Conservation (phyloP, 1,284 basidiomycete species). For the Stereum hirsutum region DNA sequence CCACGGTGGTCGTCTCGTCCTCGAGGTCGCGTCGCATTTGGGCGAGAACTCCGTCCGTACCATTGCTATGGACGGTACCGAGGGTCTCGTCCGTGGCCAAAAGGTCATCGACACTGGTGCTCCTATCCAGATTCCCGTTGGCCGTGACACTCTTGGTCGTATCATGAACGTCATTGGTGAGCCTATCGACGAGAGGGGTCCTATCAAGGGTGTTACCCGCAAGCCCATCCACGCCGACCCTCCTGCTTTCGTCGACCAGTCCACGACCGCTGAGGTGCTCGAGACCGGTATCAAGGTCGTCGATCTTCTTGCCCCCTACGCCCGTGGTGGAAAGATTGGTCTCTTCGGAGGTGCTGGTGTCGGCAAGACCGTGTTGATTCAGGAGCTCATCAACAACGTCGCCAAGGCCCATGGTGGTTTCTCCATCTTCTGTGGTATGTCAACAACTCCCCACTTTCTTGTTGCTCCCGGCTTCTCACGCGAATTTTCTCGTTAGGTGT, state of each 20-base stretch:
- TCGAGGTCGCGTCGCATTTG: slow-evolving; percentile 94
- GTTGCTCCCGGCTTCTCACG: slow-evolving; percentile 5
- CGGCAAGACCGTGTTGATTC: slow-evolving; percentile 98
- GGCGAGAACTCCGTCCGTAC: slow-evolving; percentile 98
- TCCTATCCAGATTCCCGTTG: slow-evolving; percentile 96
- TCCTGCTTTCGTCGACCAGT: slow-evolving; percentile 95
- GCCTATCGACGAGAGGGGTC: slow-evolving; percentile 98
- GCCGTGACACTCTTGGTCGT: slow-evolving; percentile 87
- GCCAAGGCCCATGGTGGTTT: slow-evolving; percentile 99
- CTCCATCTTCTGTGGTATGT: slow-evolving; percentile 96
- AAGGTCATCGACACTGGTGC: slow-evolving; percentile 94
- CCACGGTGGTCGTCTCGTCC: slow-evolving; percentile 86
- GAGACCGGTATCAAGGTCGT: slow-evolving; percentile 99
- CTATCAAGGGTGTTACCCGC: slow-evolving; percentile 91
- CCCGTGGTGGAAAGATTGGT: slow-evolving; percentile 99
- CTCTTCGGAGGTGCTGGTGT: slow-evolving; percentile 99
- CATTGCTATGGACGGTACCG: slow-evolving; percentile 99
- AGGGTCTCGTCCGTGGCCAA: slow-evolving; percentile 98
- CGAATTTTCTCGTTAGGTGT: slow-evolving; percentile 54
- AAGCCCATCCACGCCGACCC: slow-evolving; percentile 95
- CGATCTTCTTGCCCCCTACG: slow-evolving; percentile 97
- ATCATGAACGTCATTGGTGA: slow-evolving; percentile 99
- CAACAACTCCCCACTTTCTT: too few relatives aligned
- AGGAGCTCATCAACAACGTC: slow-evolving; percentile 99
- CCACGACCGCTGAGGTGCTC: slow-evolving; percentile 94